Percentiles rank a stretch among this genome's conserved stretches.
These are phyloP conservation scores for Mycena vitilis DNA, from an alignment of 768 basidiomycete species.

Conservation along the genomic window DNA sequence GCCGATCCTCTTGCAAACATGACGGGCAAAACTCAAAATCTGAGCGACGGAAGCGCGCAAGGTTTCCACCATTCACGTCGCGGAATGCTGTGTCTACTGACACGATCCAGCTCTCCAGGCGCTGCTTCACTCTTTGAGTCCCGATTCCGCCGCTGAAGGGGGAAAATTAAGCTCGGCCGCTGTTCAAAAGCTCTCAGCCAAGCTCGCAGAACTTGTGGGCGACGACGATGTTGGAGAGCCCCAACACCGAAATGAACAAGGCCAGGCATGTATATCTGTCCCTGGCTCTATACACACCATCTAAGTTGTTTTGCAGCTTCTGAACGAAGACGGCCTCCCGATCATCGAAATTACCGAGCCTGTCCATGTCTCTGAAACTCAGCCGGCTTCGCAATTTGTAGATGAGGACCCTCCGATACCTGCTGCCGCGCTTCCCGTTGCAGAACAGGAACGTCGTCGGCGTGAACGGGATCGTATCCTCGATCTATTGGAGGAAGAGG, in stretches of 20 bases:
- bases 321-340: constrained; percentile 84
- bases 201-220: constrained; percentile 68
- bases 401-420: constrained; percentile 62
- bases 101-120: constrained; percentile 51
- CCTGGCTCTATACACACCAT: constrained; percentile 30
- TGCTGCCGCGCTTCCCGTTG: constrained; percentile 55
- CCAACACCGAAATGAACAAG: constrained; percentile 61
- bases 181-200: constrained; percentile 66
- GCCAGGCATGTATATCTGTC: constrained; percentile 62
- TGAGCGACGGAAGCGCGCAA: constrained; percentile 45
- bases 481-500: constrained; percentile 79
- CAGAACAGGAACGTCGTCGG: constrained; percentile 61
- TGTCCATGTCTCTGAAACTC: constrained; percentile 41
- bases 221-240: constrained; percentile 51
- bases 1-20: constrained; percentile 16
- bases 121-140: constrained; percentile 53
- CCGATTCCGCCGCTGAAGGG: constrained; percentile 42
- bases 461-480: constrained; percentile 74
- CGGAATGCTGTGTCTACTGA: constrained; percentile 30
- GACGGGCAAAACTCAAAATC: constrained; percentile 40
- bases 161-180: constrained; percentile 59
- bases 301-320: constrained; percentile 56
- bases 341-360: constrained; percentile 84
- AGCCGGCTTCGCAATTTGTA: constrained; percentile 36
- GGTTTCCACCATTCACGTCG: constrained; percentile 37